Base-by-base conservation (phyloP, 192 early-diverging fungal species). In the Mortierella antarctica region DNA sequence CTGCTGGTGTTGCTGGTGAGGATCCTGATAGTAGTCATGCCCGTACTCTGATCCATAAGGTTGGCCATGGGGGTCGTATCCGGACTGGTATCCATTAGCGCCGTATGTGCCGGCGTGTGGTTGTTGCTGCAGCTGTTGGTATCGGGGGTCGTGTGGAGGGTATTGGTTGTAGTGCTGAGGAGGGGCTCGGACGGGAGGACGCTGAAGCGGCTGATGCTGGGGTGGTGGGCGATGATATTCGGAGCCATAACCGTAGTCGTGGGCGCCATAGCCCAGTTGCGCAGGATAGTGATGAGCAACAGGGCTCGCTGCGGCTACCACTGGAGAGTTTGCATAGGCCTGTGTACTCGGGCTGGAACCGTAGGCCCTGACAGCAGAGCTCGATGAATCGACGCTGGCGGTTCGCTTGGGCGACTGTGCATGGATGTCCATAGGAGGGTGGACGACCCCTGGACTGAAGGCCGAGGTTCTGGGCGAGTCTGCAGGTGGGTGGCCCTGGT, bases 41-140 rank as follows among this genome's bases (percentile, higher is more conserved):
- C 60, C 49, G 52, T 84, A 81, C 48, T 82, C 72, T 45, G 57
- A 42, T 21, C 69, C 69, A 23, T 60, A 53, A 4, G 65, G 65
- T 17, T 82, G 81, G 40, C 73, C 75, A 47, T 68, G 68, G 52
- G 75, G 85, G 9, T 79, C 77, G 67, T 82, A 82, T 45, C 23
- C 67, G 14, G 61, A 59, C 23, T 58, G 67, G 48, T 59, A 60
- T 60, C 67, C 67, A 18, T 69, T 69, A 21, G n/a, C 57, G 9
- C 40, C 57, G 42, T 69, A 69, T 8, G 51, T 39, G 52, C 52
- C 52, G 13, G 64, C 51, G 18, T 55, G 44, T 66, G 20, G 64
- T 9, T 59, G 57, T 53, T 51, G 66, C 20, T 62, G 57, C 40
- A 54, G 68, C 18, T 71, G 70, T 44, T 63, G 62, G 47, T 65